Evolutionary conservation across 805 yeast species (phyloP), one percentile per base, ranked within the genome.

Genomic region (Wickerhamomyces chaumierensis): DNA sequence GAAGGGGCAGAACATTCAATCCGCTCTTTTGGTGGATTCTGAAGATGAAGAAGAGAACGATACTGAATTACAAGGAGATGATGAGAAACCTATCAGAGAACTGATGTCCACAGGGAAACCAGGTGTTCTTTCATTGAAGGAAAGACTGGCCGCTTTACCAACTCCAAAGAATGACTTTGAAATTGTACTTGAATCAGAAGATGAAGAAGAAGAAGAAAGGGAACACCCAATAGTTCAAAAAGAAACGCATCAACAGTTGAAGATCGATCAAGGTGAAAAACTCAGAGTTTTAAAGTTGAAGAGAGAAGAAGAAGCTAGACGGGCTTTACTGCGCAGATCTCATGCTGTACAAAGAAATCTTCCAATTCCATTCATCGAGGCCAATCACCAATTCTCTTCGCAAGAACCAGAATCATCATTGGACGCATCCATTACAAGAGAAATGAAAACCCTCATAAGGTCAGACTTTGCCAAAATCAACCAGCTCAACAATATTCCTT

Each of bases 121-220:
- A 18, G 21, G 9, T 9, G 34, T 9, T 11, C 15, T 34, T 4
- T 39, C 45, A 3, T 9, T 47, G 19, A 32, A 33, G 13, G 41
- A 46, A 3, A 47, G 56, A 34, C 59, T 68, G 31, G 52, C 53
- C 1, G 35, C 43, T 2, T 45, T 68, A 17, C 71, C 74, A 2
- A 39, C 48, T n/a, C 71, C 74, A 0, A 58, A 57, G 42, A 69
- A 71, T 43, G 73, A 70, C 36, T 70, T 66, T 43, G 74, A 70
- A 40, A 53, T 70, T 8, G 47, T 55, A 1, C 42, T 57, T 3
- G 65, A 58, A 5, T 65, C 59, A 3, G 59, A 51, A 13, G 56
- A 52, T 16, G 43, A 39, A 5, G 32, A 37, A 17, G 47, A 45
- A 19, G 36, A 38, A 18, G 37, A 40, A 16, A 17, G n/a, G n/a